Percentiles rank a stretch among this genome's conserved stretches.
phyloP scores from a whole-genome alignment of 2,329 filamentous ascomycete genomes.

The Hypoxylon sp. region DNA sequence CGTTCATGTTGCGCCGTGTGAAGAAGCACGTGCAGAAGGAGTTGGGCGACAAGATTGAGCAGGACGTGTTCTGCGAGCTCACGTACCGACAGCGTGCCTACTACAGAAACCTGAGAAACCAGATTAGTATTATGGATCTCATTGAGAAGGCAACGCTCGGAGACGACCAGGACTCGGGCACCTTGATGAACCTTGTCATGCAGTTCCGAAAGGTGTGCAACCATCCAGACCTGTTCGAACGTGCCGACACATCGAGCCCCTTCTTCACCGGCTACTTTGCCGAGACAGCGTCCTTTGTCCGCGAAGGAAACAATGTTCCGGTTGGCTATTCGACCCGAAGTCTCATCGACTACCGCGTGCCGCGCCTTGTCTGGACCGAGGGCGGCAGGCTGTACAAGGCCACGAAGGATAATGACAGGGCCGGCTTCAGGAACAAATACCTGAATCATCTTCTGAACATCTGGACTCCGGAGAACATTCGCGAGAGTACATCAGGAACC shows the following conservation, averaged over 20 bases:
- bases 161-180: conserved; percentile 93
- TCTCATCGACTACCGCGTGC: conserved; percentile 83
- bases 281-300: conserved; percentile 93
- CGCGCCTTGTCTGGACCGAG: conserved; percentile 81
- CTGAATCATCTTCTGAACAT: conserved; percentile 87
- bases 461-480: conserved; percentile 82
- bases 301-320: conserved; percentile 81
- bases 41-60: conserved; percentile 97
- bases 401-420: conserved; percentile 74
- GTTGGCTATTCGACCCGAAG: conserved; percentile 90
- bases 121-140: conserved; percentile 98
- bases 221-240: conserved; percentile 95
- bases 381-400: conserved; percentile 78
- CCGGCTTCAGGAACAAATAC: conserved; percentile 82
- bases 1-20: conserved; percentile 98
- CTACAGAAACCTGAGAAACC: conserved; percentile 91
- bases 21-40: conserved; percentile 99
- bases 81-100: conserved; percentile 95
- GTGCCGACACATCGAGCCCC: conserved; percentile 88
- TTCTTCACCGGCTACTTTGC: conserved; percentile 87
- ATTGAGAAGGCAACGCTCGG: conserved; percentile 96
- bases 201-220: conserved; percentile 99
- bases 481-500: conserved; percentile 65
- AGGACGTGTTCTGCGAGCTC: conserved; percentile 94
- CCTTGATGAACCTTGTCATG: conserved; percentile 99